Evolutionary conservation across 495 filamentous ascomycete genomes (phyloP), one percentile per base, ranked within the genome.

Genomic region (Hypoxylon subgilvum): DNA sequence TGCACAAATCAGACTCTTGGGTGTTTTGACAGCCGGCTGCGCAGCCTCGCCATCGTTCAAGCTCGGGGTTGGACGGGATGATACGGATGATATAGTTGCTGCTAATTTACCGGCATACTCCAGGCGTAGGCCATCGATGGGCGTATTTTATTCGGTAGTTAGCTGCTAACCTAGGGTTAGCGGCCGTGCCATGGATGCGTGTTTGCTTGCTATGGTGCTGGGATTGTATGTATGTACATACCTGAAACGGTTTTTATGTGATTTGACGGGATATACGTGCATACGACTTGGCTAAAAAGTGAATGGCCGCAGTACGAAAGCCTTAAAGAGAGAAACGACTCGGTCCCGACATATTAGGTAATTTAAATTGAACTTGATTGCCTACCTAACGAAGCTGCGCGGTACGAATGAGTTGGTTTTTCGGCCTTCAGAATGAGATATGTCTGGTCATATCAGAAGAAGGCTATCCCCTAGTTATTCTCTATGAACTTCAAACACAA

Each of bases 291-390:
- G 7, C 7, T 3, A 32, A 3, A 22, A 14, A 22, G 13, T 0
- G 18, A 35, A 35, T 35, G 18, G 30, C 14, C 5, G 5, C 34
- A 9, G 22, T 16, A 30, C 22, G 12, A 28, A 38, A 6, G 4
- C 38, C 43, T 34, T 39, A 41, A 42, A 36, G 40, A 40, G 32
- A 9, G 23, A 25, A 36, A 13, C 6, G 13, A 48, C 27, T 63
- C 59, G 59, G 59, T 57, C 51, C 59, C 59, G 59, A 57, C 48
- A 17, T 13, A 23, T 16, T 17, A 19, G 22, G 8, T 34, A 12
- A 12, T 16, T 41, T 32, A 2, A 21, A 41, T 32, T 42, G 38
- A 52, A 36, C 36, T 45, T 32, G 45, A 16, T 42, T 43, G 35
- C n/a, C 34, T 6, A 38, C 4, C 34, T 14, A 4, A 4, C 14